Percentiles rank a stretch among this genome's conserved stretches.
Evolutionary conservation across 345 rosid species (phyloP).

Genomic region (Salix caprea): DNA sequence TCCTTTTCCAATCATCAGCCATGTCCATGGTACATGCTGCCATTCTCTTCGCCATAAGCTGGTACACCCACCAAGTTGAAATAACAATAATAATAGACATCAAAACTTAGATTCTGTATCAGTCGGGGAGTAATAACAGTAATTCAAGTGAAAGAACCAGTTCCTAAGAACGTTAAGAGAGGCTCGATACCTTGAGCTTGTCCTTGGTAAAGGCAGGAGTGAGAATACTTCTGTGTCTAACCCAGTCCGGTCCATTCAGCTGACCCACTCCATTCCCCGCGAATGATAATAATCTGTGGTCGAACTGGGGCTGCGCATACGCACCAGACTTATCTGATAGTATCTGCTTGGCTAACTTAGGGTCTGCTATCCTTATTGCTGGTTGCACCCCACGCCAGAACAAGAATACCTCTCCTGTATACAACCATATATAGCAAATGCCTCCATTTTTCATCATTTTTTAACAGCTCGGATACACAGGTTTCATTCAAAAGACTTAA

Average conservation of each 20-base stretch:
- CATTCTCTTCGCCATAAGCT: constrained; percentile 48
- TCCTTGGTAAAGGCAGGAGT: constrained; percentile 80
- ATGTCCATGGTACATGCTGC: constrained; percentile 44
- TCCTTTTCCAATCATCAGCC: constrained; percentile 50
- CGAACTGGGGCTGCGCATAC: constrained; percentile 53
- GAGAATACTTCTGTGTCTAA: constrained; percentile 67
- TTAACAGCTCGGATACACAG: too few relatives aligned
- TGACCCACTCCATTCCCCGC: constrained; percentile 71
- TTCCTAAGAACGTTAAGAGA: background rate
- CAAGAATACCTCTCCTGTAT: constrained; percentile 62
- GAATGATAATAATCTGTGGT: constrained; percentile 50
- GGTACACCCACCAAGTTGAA: background rate
- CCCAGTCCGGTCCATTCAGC: constrained; percentile 59
- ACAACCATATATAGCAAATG: background rate
- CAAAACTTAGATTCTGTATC: too few relatives aligned
- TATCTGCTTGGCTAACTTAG: constrained; percentile 71
- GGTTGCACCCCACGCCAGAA: constrained; percentile 78
- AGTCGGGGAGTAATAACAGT: too few relatives aligned
- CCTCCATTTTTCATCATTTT: too few relatives aligned
- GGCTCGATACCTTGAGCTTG: constrained; percentile 62
- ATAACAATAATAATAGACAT: background rate
- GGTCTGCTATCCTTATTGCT: constrained; percentile 65
- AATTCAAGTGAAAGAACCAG: too few relatives aligned
- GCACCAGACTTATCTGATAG: constrained; percentile 64
- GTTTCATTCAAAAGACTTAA: too few relatives aligned